Conservation (phyloP, 306 rosid species). For the Clitoria ternatea region DNA sequence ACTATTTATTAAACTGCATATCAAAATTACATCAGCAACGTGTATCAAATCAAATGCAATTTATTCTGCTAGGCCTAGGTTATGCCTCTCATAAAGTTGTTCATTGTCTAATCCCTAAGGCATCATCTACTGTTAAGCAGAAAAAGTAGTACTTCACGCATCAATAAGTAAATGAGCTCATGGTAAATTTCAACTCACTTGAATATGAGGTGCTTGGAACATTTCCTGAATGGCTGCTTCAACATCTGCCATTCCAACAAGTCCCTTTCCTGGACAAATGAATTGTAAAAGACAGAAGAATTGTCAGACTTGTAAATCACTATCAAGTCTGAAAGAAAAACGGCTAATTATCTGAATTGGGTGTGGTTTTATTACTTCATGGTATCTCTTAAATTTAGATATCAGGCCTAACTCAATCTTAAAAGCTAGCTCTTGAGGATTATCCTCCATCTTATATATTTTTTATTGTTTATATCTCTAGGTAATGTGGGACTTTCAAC, state of each 20-base stretch:
- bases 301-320: not conserved
- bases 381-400: too few relatives aligned
- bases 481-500: too few relatives aligned
- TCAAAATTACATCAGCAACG: not conserved
- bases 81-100: not conserved
- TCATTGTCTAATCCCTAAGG: not conserved
- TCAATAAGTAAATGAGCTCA: constrained; percentile 4
- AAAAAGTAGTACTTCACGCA: constrained; percentile 5
- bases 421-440: too few relatives aligned
- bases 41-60: not conserved
- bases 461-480: too few relatives aligned
- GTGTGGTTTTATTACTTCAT: too few relatives aligned
- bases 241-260: constrained; percentile 70
- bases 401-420: too few relatives aligned
- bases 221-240: constrained; percentile 94
- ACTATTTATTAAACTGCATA: not conserved
- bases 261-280: constrained; percentile 48
- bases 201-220: constrained; percentile 99
- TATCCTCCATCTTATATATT: too few relatives aligned
- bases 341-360: too few relatives aligned
- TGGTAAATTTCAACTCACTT: constrained; percentile 46
- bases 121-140: not conserved
- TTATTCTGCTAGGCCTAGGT: not conserved
- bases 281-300: not conserved
- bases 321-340: constrained; percentile 5